Evolutionary conservation across 768 basidiomycete species (phyloP).

Genomic region (Rossbeevera mucosa): DNA sequence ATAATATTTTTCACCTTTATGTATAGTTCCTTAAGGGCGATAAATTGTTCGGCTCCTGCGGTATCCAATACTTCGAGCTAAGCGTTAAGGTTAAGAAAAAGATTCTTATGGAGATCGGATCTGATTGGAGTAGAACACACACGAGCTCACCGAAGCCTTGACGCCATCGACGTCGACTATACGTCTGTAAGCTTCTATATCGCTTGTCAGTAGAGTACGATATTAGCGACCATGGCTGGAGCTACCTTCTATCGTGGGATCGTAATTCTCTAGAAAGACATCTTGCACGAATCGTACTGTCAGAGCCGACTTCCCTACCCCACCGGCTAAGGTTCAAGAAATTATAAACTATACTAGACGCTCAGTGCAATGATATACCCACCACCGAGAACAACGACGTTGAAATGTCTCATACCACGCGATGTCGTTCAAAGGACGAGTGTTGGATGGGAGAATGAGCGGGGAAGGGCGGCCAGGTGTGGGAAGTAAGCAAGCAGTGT

Average conservation of each 20-base stretch:
- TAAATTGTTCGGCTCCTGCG: conserved; percentile 84
- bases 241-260: conserved; percentile 81
- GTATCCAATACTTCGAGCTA: conserved; percentile 82
- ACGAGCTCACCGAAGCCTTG: conserved; percentile 47
- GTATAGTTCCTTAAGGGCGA: conserved; percentile 72
- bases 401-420: conserved; percentile 61
- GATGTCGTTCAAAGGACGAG: conserved; percentile 2
- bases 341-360: conserved; percentile 1
- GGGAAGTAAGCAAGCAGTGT: conserved; percentile 21
- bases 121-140: conserved; percentile 16
- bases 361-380: conserved; percentile 20
- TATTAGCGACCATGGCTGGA: background rate
- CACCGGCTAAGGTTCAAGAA: conserved; percentile 54
- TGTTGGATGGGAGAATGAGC: conserved; percentile 9
- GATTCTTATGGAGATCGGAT: conserved; percentile 3
- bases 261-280: conserved; percentile 70
- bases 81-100: conserved; percentile 10
- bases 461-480: conserved; percentile 11
- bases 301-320: conserved; percentile 84
- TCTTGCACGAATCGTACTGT: conserved; percentile 75
- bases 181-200: conserved; percentile 66
- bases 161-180: conserved; percentile 63
- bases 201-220: conserved; percentile 6
- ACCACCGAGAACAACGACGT: conserved; percentile 81
- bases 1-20: conserved; percentile 52